Conservation (phyloP, 371 early-diverging fungal genomes). For the Mortierella sp. region DNA sequence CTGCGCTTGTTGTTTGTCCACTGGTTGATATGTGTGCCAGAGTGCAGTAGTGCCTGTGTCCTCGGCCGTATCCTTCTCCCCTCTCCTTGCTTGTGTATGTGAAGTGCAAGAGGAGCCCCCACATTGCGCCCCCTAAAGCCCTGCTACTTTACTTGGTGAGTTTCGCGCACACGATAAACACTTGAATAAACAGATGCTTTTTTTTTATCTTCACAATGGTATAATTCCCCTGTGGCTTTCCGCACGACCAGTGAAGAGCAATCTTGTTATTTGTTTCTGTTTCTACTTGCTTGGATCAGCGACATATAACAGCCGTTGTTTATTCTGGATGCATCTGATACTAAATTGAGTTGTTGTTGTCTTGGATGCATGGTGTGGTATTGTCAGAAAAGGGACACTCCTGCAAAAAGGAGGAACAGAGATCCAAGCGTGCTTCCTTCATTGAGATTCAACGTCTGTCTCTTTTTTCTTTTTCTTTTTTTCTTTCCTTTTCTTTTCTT, state of each 20-base stretch:
- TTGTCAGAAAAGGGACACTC: not conserved
- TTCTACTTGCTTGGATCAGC: not conserved
- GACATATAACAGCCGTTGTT: too few relatives aligned
- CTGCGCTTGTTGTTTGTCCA: not conserved
- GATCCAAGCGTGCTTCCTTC: not conserved
- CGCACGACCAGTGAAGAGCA: not conserved
- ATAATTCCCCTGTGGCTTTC: too few relatives aligned
- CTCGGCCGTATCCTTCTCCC: not conserved
- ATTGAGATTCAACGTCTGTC: not conserved
- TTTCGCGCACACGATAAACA: too few relatives aligned
- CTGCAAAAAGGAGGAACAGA: not conserved
- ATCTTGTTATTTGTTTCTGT: not conserved
- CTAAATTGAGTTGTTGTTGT: too few relatives aligned
- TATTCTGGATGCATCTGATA: too few relatives aligned
- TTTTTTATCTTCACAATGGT: not conserved
- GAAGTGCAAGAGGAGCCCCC: slow-evolving; percentile 2
- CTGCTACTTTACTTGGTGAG: not conserved
- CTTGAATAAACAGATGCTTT: not conserved
- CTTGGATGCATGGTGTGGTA: too few relatives aligned
- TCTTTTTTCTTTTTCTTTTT: too few relatives aligned
- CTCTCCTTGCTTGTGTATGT: not conserved
- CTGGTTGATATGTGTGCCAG: not conserved
- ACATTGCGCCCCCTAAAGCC: not conserved
- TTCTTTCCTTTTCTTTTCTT: too few relatives aligned
- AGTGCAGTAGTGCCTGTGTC: not conserved